Evolutionary conservation across 352 stramenopile genomes (phyloP).

Genomic region (Pythium graminicola): DNA sequence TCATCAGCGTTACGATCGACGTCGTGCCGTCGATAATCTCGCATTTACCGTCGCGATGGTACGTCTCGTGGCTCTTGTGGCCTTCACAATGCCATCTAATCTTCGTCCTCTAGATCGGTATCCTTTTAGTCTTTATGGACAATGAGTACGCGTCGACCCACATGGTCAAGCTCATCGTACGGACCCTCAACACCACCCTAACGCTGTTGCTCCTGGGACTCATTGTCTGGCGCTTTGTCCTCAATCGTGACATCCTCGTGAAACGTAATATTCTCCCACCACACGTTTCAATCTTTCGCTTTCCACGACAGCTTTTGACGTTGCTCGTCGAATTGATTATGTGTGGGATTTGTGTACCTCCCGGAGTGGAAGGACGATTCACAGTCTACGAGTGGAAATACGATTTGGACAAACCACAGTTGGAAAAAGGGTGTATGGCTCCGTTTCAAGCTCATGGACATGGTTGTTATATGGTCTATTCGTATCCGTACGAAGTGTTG

Average conservation of each 20-base stretch:
- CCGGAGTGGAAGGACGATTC: conserved; percentile 41
- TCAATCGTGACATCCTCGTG: conserved; percentile 58
- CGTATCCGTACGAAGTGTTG: conserved; percentile 63
- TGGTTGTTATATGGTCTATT: conserved; percentile 64
- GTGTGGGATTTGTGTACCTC: conserved; percentile 50
- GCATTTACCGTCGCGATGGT: conserved; percentile 52
- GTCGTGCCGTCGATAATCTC: conserved; percentile 51
- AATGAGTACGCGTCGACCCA: conserved; percentile 43
- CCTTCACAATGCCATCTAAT: background rate
- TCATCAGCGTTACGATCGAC: conserved; percentile 54
- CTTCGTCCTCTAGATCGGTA: conserved; percentile 25
- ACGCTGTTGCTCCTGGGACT: conserved; percentile 44
- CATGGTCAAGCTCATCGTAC: conserved; percentile 33
- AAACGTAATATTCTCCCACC: conserved; percentile 50
- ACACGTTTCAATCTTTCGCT: conserved; percentile 44
- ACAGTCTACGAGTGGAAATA: conserved; percentile 66
- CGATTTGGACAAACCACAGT: conserved; percentile 28
- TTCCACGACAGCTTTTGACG: conserved; percentile 35
- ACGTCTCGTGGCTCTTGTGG: conserved; percentile 1
- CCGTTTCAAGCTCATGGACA: conserved; percentile 28
- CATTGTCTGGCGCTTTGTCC: conserved; percentile 44
- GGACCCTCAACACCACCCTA: conserved; percentile 34
- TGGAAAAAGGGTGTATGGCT: conserved; percentile 24
- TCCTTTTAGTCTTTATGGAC: conserved; percentile 63
- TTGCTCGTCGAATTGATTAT: conserved; percentile 41